Percentiles rank a stretch among this genome's conserved stretches.
Evolutionary conservation across 768 basidiomycete genomes (phyloP).

Genomic region (Kwoniella botswanensis): DNA sequence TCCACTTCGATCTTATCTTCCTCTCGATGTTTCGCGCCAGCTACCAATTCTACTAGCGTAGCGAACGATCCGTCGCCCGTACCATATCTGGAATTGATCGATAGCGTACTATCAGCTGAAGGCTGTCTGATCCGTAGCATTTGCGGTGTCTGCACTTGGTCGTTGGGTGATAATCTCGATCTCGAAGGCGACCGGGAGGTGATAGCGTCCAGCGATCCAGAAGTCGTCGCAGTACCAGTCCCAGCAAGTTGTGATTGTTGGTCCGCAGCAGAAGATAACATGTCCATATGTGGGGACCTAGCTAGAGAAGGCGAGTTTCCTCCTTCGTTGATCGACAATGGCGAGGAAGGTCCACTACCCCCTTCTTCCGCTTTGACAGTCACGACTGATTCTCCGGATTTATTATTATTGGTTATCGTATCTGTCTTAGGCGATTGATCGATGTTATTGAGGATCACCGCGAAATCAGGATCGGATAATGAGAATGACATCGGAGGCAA

Average conservation of each 20-base stretch:
- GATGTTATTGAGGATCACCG: constrained; percentile 53
- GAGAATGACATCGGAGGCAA: constrained; percentile 91
- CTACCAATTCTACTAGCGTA: constrained; percentile 42
- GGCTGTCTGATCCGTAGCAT: constrained; percentile 45
- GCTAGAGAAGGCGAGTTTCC: constrained; percentile 27
- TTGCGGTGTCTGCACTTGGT: constrained; percentile 30
- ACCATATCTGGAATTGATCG: constrained; percentile 32
- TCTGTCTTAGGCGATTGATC: constrained; percentile 37
- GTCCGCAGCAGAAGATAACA: constrained; percentile 22
- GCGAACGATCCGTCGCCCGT: constrained; percentile 39
- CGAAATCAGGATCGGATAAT: constrained; percentile 78
- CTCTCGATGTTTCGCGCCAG: constrained; percentile 32
- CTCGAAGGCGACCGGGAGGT: constrained; percentile 30
- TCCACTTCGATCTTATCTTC: constrained; percentile 67
- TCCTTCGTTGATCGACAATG: constrained; percentile 2
- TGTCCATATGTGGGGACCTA: constrained; percentile 29
- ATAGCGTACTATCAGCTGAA: constrained; percentile 43
- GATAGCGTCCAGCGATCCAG: constrained; percentile 1
- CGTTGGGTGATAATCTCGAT: constrained; percentile 39
- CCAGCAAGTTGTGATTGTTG: not conserved
- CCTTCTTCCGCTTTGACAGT: constrained; percentile 12
- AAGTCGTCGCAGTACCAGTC: constrained; percentile 1
- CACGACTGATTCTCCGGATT: constrained; percentile 16
- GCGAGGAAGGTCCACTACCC: constrained; percentile 19
- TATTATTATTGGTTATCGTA: not conserved